phyloP scores from a whole-genome alignment of 2,329 filamentous ascomycete species.

The Plenodomus tracheiphilus region DNA sequence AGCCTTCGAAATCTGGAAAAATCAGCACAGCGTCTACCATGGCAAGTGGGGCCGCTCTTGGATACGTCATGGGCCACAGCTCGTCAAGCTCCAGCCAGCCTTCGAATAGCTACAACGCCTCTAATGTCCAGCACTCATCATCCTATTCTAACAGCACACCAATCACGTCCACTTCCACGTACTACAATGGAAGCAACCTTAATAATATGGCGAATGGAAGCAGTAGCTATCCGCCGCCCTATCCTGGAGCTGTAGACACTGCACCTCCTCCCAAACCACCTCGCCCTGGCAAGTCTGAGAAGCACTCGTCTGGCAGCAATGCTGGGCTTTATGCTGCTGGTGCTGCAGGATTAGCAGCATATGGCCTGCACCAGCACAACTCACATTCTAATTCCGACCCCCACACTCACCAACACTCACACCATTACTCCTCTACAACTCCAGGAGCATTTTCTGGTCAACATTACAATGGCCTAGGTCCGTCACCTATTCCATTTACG shows the following conservation, averaged over 20 bases:
- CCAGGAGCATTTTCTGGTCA: constrained; percentile 35
- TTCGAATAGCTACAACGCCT: constrained; percentile 26
- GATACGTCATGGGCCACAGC: constrained; percentile 43
- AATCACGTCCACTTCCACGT: constrained; percentile 11
- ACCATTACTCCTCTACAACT: constrained; percentile 31
- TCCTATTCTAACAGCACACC: constrained; percentile 27
- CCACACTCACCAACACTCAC: constrained; percentile 31
- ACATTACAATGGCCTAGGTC: constrained; percentile 18
- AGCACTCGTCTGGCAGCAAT: constrained; percentile 49
- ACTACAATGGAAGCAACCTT: constrained; percentile 35
- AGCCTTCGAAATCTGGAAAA: constrained; percentile 36
- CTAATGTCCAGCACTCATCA: constrained; percentile 29
- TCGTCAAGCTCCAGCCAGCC: constrained; percentile 32
- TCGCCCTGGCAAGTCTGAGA: constrained; percentile 46
- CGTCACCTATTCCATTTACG: constrained; percentile 26
- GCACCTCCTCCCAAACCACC: constrained; percentile 39
- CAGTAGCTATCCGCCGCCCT: constrained; percentile 36
- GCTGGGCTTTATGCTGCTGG: constrained; percentile 52
- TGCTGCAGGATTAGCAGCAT: constrained; percentile 52
- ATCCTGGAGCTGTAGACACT: constrained; percentile 28
- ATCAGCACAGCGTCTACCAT: constrained; percentile 41
- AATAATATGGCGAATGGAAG: constrained; percentile 36
- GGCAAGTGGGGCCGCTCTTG: constrained; percentile 49
- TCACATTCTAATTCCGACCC: constrained; percentile 25
- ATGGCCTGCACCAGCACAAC: constrained; percentile 49